Conservation (phyloP, 768 basidiomycete species). For the Leccinum longicurvipes region DNA sequence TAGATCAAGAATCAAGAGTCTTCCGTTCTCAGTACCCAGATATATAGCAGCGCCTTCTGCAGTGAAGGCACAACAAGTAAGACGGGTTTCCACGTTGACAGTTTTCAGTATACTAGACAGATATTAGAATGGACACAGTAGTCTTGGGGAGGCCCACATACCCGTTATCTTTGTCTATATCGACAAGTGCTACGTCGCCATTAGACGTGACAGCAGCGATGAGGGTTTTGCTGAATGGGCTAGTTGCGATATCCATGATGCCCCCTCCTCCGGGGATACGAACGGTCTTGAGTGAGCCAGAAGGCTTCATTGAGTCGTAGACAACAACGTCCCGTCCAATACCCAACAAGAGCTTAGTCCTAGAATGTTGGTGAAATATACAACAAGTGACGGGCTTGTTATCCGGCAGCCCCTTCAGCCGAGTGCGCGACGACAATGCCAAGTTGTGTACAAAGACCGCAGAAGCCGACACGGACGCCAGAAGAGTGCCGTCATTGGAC, state of each 20-base stretch:
- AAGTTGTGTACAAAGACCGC: slow-evolving; percentile 62
- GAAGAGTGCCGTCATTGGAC: slow-evolving; percentile 53
- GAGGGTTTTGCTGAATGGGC: slow-evolving; percentile 75
- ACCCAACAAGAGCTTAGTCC: slow-evolving; percentile 57
- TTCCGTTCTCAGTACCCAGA: slow-evolving; percentile 61
- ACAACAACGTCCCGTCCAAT: slow-evolving; percentile 51
- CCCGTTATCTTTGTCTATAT: slow-evolving; percentile 76
- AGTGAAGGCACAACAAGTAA: slow-evolving; percentile 67
- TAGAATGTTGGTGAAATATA: slow-evolving; percentile 60
- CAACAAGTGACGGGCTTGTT: slow-evolving; percentile 44
- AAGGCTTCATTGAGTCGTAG: slow-evolving; percentile 61
- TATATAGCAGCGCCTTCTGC: slow-evolving; percentile 66
- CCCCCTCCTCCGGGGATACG: slow-evolving; percentile 47
- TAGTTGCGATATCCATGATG: slow-evolving; percentile 57
- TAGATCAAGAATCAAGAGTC: slow-evolving; percentile 59
- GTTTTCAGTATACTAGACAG: slow-evolving; percentile 53
- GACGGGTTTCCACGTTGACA: slow-evolving; percentile 46
- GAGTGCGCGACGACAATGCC: slow-evolving; percentile 47
- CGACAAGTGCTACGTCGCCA: slow-evolving; percentile 58
- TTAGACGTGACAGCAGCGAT: slow-evolving; percentile 53
- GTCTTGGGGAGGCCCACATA: slow-evolving; percentile 29
- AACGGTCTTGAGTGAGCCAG: slow-evolving; percentile 52
- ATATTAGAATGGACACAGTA: not conserved
- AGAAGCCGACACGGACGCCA: slow-evolving; percentile 52
- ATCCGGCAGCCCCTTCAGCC: slow-evolving; percentile 51